Evolutionary conservation across 768 basidiomycete species (phyloP).

Genomic region (Dacryopinax primogenitus): DNA sequence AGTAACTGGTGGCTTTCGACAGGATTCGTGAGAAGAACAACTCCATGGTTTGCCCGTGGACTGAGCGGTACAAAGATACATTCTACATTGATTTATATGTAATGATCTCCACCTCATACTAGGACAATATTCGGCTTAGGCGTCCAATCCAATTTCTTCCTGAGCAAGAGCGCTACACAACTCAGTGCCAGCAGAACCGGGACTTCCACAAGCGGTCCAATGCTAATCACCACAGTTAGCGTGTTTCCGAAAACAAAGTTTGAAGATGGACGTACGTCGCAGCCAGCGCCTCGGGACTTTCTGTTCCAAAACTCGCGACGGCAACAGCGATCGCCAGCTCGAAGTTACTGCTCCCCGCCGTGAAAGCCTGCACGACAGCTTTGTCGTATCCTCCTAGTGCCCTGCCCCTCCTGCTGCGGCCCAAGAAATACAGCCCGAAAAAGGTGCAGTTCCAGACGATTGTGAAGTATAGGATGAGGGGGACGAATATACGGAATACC

Average conservation of each 20-base stretch:
- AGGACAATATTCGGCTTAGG: not conserved
- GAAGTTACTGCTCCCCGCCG: conserved; percentile 68
- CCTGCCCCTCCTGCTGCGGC: conserved; percentile 27
- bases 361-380: conserved; percentile 67
- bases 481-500: conserved; percentile 71
- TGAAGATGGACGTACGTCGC: conserved; percentile 41
- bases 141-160: conserved; percentile 34
- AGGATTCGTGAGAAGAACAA: too few species aligned
- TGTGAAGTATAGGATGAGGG: conserved; percentile 63
- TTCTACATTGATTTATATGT: too few species aligned
- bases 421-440: conserved; percentile 39
- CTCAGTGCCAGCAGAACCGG: conserved; percentile 60
- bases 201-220: conserved; percentile 66
- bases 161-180: conserved; percentile 45
- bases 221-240: conserved; percentile 17
- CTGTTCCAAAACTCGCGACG: conserved; percentile 63
- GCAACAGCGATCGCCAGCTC: conserved; percentile 75
- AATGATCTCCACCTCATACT: not conserved
- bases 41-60: too few species aligned
- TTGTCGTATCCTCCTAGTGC: conserved; percentile 43
- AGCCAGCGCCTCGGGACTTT: conserved; percentile 66
- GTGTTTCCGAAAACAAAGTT: not conserved
- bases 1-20: too few species aligned
- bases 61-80: too few species aligned
- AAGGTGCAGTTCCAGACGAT: conserved; percentile 64